These are phyloP conservation scores for Canariomyces notabilis DNA, from an alignment of 2,329 filamentous ascomycete genomes.

Conservation along the genomic window DNA sequence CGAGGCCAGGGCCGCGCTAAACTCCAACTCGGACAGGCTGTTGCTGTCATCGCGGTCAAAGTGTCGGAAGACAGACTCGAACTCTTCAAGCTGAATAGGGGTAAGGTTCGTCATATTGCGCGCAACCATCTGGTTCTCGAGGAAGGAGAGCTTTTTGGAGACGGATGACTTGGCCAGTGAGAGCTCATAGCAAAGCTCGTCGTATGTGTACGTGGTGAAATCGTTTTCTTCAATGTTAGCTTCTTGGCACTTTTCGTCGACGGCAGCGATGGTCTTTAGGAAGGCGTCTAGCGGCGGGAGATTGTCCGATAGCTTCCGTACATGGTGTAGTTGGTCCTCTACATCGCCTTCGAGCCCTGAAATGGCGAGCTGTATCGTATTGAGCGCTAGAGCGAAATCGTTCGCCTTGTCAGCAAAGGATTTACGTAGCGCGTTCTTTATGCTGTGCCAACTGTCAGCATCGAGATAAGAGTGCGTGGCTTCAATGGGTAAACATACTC, in stretches of 20 bases:
- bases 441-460: conserved; percentile 42
- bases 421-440: conserved; percentile 89
- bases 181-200: conserved; percentile 91
- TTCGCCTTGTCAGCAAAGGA: conserved; percentile 98
- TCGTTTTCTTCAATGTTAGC: conserved; percentile 99
- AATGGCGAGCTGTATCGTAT: conserved; percentile 90
- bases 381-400: conserved; percentile 91
- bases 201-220: conserved; percentile 98
- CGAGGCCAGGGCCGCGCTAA: conserved; percentile 91
- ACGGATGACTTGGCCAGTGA: conserved; percentile 87
- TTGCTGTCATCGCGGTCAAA: conserved; percentile 94
- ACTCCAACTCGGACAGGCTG: conserved; percentile 86
- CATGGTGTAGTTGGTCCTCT: conserved; percentile 87
- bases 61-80: conserved; percentile 96
- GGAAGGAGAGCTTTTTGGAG: conserved; percentile 90
- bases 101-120: conserved; percentile 98
- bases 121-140: conserved; percentile 98
- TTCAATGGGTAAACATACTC: conserved; percentile 53
- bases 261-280: conserved; percentile 75
- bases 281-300: conserved; percentile 87
- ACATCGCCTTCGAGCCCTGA: conserved; percentile 96
- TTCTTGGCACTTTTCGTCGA: conserved; percentile 86
- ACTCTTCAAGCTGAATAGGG: conserved; percentile 96
- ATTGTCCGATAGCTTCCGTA: conserved; percentile 77
- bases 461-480: not conserved